phyloP scores from a whole-genome alignment of 2,329 filamentous ascomycete species.

The Arthrobotrys sphaeroides region DNA sequence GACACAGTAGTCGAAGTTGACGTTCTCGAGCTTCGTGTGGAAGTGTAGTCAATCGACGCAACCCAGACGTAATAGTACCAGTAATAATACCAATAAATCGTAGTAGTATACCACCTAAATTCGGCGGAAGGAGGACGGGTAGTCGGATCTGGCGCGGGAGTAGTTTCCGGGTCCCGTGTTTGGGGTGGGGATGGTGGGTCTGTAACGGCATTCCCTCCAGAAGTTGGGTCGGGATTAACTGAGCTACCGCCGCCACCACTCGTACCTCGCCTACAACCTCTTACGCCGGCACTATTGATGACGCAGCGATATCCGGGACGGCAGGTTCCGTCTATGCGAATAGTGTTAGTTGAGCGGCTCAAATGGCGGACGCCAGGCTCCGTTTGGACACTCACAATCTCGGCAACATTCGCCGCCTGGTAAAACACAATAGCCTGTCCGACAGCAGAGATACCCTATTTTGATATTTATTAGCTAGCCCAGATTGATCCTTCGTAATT shows the following conservation, averaged over 20 bases:
- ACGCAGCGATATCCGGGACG: constrained; percentile 46
- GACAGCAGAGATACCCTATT: constrained; percentile 43
- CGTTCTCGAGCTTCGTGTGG: constrained; percentile 32
- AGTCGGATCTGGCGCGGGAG: constrained; percentile 7
- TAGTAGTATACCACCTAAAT: constrained; percentile 46
- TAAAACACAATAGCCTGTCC: constrained; percentile 44
- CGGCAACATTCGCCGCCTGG: constrained; percentile 47
- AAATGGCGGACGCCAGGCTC: background rate
- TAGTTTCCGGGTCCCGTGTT: too few relatives aligned
- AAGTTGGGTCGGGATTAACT: constrained; percentile 24
- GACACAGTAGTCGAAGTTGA: constrained; percentile 29
- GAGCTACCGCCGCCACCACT: constrained; percentile 46
- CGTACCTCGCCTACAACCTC: constrained; percentile 29
- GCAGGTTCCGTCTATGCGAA: constrained; percentile 33
- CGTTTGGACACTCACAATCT: constrained; percentile 28
- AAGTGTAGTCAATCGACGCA: constrained; percentile 29
- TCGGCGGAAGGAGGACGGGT: background rate
- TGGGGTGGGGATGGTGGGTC: constrained; percentile 10
- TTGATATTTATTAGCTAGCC: background rate
- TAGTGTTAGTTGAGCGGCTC: background rate
- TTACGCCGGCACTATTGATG: constrained; percentile 43
- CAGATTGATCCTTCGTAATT: background rate
- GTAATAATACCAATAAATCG: constrained; percentile 50
- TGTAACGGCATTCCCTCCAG: constrained; percentile 12
- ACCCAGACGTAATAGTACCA: constrained; percentile 52